Conservation (phyloP, 169 alveolate genomes). For the Plasmodium ovale region DNA sequence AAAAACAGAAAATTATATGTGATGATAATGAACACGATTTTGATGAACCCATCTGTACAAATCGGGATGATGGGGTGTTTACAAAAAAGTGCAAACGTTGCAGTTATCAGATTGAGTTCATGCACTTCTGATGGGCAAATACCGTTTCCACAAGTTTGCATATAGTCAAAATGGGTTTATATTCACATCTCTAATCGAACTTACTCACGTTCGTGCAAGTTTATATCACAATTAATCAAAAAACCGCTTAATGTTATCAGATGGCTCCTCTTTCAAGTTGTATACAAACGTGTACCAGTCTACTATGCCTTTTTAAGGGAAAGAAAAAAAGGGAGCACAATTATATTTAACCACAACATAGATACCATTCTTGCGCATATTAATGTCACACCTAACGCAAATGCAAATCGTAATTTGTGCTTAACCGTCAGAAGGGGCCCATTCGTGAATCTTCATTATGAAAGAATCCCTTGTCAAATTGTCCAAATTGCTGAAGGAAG, state of each 20-base stretch:
- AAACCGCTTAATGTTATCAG: constrained; percentile 64
- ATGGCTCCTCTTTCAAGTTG: constrained; percentile 68
- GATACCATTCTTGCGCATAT: no score
- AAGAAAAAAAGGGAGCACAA: neutral
- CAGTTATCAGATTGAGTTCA: constrained; percentile 34
- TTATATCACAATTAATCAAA: constrained; percentile 9
- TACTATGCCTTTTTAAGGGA: constrained; percentile 26
- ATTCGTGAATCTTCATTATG: constrained; percentile 61
- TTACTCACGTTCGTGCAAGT: no score
- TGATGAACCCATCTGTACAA: constrained; percentile 39
- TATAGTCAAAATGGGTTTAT: no score
- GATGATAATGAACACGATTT: constrained; percentile 47
- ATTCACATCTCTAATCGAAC: no score
- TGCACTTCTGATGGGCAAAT: constrained; percentile 25
- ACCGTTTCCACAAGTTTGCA: neutral
- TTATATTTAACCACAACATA: no score
- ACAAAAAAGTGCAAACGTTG: constrained; percentile 35
- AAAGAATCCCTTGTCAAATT: constrained; percentile 59
- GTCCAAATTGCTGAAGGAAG: constrained; percentile 62
- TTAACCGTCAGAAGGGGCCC: constrained; percentile 78
- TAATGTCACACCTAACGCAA: neutral
- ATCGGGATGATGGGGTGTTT: constrained; percentile 25
- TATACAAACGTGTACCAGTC: constrained; percentile 77
- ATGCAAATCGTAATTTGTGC: neutral
- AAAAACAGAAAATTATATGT: constrained; percentile 58